Conservation (phyloP, 305 asterid genomes). For the Solanum aculeatissimum region DNA sequence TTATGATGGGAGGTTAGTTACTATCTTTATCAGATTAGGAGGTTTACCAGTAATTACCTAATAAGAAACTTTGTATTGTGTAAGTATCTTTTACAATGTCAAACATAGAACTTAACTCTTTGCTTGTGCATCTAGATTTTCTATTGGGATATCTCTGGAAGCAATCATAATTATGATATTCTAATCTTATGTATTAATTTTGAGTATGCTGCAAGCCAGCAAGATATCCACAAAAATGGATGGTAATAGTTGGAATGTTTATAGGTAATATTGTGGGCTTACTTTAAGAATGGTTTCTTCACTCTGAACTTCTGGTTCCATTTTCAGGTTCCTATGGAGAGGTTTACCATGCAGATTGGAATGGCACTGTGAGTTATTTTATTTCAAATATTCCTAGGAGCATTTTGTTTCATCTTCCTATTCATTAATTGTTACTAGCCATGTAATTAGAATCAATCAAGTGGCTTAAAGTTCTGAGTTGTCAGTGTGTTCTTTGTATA, state of each 20-base stretch:
- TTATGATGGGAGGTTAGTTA: neutral
- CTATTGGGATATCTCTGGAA: neutral
- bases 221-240: neutral
- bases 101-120: neutral
- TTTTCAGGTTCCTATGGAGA: slow-evolving; percentile 96
- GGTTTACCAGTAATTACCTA: neutral
- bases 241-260: neutral
- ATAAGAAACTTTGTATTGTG: neutral
- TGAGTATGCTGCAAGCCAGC: neutral
- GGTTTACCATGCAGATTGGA: slow-evolving; percentile 99
- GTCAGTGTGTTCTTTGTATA: neutral
- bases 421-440: neutral
- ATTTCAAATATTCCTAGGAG: neutral
- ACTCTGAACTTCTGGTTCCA: neutral
- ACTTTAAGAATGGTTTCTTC: neutral
- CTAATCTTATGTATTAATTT: neutral
- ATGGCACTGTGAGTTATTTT: slow-evolving; percentile 79
- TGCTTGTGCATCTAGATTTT: neutral
- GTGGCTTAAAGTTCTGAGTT: neutral
- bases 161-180: neutral
- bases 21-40: neutral
- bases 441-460: neutral
- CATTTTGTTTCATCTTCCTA: neutral
- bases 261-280: neutral
- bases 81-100: neutral